Percentiles rank a stretch among this genome's conserved stretches.
Evolutionary conservation across 2,329 filamentous ascomycete species (phyloP).

Genomic region (Ophiostoma perfectum): DNA sequence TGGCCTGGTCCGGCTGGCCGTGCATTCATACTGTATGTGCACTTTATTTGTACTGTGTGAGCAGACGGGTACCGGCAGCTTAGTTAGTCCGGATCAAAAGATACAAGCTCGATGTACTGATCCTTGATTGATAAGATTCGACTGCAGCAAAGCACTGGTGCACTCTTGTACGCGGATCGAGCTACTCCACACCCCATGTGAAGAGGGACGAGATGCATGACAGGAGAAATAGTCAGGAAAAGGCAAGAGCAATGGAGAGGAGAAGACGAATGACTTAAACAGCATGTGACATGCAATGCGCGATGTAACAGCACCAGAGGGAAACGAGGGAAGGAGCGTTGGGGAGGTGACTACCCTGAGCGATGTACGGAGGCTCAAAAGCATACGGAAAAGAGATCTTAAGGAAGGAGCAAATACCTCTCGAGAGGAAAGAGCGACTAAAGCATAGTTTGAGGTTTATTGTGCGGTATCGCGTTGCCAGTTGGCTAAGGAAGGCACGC

Average conservation of each 20-base stretch:
- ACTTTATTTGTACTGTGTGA: not conserved
- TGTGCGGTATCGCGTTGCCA: not conserved
- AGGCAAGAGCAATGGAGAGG: not conserved
- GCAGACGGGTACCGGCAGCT: not conserved
- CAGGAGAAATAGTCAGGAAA: not conserved
- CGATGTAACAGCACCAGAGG: not conserved
- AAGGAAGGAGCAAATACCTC: not conserved
- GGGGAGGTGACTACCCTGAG: not conserved
- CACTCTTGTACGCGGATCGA: not conserved
- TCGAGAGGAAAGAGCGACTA: not conserved
- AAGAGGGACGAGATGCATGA: not conserved
- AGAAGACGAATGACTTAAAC: not conserved
- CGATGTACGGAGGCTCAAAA: not conserved
- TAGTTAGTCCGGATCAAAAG: not conserved
- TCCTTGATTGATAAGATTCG: conserved; percentile 24
- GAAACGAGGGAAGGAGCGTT: not conserved
- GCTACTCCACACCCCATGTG: conserved; percentile 5
- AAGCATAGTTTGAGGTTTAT: not conserved
- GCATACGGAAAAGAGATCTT: not conserved
- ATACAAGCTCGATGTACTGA: conserved; percentile 15
- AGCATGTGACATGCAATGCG: not conserved
- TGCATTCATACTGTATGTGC: not conserved
- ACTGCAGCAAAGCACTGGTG: conserved; percentile 15
- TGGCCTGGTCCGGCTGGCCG: not conserved
- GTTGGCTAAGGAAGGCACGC: conserved; percentile 2